These are phyloP conservation scores for Penicillium ucsense DNA, from an alignment of 495 filamentous ascomycete species.

Conservation along the genomic window DNA sequence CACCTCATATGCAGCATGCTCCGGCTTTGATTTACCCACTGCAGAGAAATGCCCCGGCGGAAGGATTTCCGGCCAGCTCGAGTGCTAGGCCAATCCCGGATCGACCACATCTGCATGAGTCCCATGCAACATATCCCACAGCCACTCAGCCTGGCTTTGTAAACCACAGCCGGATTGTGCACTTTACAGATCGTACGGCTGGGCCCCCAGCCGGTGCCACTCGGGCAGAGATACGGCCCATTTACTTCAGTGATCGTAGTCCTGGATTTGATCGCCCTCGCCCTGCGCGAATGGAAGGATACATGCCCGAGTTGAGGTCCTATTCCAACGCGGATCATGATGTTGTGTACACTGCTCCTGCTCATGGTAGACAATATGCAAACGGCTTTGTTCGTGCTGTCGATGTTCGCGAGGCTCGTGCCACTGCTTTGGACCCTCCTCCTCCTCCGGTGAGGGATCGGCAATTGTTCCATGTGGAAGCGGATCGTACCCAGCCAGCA, in stretches of 20 bases:
- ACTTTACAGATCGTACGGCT: slow-evolving; percentile 8
- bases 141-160: slow-evolving; percentile 6
- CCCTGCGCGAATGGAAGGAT: slow-evolving; percentile 5
- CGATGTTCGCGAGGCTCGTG: slow-evolving; percentile 19
- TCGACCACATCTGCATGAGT: slow-evolving; percentile 8
- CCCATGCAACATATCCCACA: slow-evolving; percentile 5
- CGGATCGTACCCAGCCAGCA: slow-evolving; percentile 7
- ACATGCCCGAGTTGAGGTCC: slow-evolving; percentile 5
- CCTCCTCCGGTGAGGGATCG: slow-evolving; percentile 9
- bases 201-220: slow-evolving; percentile 6
- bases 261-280: slow-evolving; percentile 7
- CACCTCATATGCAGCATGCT: slow-evolving; percentile 9
- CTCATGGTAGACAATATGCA: slow-evolving; percentile 23
- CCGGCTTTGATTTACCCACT: slow-evolving; percentile 8
- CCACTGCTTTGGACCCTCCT: slow-evolving; percentile 15
- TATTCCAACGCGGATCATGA: slow-evolving; percentile 8
- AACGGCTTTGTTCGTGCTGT: slow-evolving; percentile 31
- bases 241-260: slow-evolving; percentile 14
- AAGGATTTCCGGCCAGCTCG: slow-evolving; percentile 4
- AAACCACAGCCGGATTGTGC: slow-evolving; percentile 8
- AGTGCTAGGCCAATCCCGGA: slow-evolving; percentile 11
- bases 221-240: slow-evolving; percentile 6
- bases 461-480: slow-evolving; percentile 7
- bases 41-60: slow-evolving; percentile 6
- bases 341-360: slow-evolving; percentile 8